Conservation (phyloP, 1,139 yeast species). For the Protomyces gravidus region DNA sequence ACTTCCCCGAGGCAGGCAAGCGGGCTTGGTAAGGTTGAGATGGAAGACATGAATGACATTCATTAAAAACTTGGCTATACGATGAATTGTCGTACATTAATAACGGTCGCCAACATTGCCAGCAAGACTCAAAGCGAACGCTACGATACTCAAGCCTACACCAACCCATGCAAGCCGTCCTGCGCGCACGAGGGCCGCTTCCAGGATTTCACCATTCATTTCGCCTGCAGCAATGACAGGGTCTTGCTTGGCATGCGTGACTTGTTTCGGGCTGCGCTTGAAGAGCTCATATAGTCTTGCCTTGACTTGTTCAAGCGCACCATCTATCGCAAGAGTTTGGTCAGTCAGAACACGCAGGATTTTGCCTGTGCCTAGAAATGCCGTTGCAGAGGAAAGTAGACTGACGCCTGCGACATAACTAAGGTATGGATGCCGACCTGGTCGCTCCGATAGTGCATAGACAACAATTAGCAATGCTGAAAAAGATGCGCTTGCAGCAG, state of each 20-base stretch:
- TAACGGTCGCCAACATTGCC: constrained; percentile 21
- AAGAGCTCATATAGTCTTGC: not conserved
- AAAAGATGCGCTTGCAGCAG: not conserved
- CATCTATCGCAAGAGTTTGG: not conserved
- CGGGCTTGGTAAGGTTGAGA: not conserved
- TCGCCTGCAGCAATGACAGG: not conserved
- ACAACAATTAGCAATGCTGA: not conserved
- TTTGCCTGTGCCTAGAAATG: not conserved
- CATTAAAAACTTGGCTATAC: not conserved
- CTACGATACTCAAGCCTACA: not conserved
- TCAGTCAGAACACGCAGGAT: not conserved
- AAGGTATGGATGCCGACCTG: constrained; percentile 18
- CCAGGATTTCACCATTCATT: constrained; percentile 12
- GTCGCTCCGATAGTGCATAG: not conserved
- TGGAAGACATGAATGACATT: not conserved
- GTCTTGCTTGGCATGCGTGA: not conserved
- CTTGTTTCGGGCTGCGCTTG: not conserved
- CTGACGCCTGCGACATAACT: not conserved
- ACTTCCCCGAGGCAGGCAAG: constrained; percentile 14
- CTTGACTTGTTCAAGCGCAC: not conserved
- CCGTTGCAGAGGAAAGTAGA: not conserved
- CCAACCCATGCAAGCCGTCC: not conserved
- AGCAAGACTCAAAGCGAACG: constrained; percentile 13
- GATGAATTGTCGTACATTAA: not conserved
- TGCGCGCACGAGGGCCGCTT: not conserved